Evolutionary conservation across 208 protist genomes (phyloP), one percentile per base, ranked within the genome.

Genomic region (Leptomonas seymouri): DNA sequence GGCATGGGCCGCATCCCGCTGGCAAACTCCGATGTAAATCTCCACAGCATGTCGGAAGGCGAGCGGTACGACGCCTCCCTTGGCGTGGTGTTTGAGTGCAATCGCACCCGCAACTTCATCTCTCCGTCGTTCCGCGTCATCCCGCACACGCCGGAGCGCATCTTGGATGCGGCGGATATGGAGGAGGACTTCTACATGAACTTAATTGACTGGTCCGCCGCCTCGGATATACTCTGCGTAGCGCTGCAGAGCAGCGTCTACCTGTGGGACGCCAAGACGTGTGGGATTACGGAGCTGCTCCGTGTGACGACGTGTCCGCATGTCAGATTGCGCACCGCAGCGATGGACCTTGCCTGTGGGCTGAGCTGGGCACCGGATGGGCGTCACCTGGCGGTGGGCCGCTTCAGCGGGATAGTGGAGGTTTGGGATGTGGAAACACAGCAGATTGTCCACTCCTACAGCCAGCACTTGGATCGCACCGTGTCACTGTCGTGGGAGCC

Each of bases 171-270:
- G 27, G 98, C 98, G 1, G 97, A 98, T 61, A 83, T 99, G 57
- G 74, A 97, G 53, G 98, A 99, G 67, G 98, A 99, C 88, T 99
- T 98, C 71, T 99, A 99, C 87, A 86, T 99, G 15, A 99, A 99
- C 75, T 81, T 99, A 9, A 86, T 99, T 4, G 98, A 99, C 84
- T 99, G 98, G 98, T 91, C 80, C 46, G 67, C 64, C 21, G 81
- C 79, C 25, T 67, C 44, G 6, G 84, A 95, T 59, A 57, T 98
- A 8, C 78, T 99, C 12, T 93, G 97, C 21, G 98, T 99, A 25
- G 98, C 97, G 41, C 90, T 99, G n/a, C 93, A 90, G 62, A 76
- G 80, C 21, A 78, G 84, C 11, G 94, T 99, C 21, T 99, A 99
- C 81, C 68, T 99, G 23, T 99, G 99, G 99, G 95, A 99, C 77